A percentile compares a stretch with the other conserved stretches of the same genome.
phyloP scores from a whole-genome alignment of 176 grass and related monocot species.

The Juncus inflexus region DNA sequence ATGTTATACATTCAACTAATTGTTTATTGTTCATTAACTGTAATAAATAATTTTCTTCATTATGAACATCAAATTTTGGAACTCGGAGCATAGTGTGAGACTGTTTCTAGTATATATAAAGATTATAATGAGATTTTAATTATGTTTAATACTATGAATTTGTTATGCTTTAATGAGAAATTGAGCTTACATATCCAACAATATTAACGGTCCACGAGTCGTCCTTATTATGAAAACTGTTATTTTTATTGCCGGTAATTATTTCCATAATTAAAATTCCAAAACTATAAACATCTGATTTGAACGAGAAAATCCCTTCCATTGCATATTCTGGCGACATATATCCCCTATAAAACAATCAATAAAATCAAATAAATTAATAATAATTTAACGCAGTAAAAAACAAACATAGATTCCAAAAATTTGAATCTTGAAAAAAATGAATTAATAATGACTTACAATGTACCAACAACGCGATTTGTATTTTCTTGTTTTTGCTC shows the following conservation, averaged over 20 bases:
- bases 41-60: too few relatives aligned
- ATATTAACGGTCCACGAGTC: slow-evolving; percentile 40
- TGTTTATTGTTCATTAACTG: too few relatives aligned
- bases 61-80: too few relatives aligned
- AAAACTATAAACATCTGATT: slow-evolving; percentile 62
- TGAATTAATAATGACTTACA: slow-evolving; percentile 22
- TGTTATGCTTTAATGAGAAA: neutral
- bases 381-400: too few relatives aligned
- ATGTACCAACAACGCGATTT: slow-evolving; percentile 49
- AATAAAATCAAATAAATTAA: neutral
- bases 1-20: too few relatives aligned
- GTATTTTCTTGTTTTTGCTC: slow-evolving; percentile 55
- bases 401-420: too few relatives aligned
- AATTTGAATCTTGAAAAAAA: too few relatives aligned
- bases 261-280: slow-evolving; percentile 47
- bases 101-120: too few relatives aligned
- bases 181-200: slow-evolving; percentile 46
- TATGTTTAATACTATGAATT: neutral
- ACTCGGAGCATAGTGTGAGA: too few relatives aligned
- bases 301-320: slow-evolving; percentile 49
- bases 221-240: slow-evolving; percentile 25
- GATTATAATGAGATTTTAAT: neutral
- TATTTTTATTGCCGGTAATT: slow-evolving; percentile 47
- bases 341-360: slow-evolving; percentile 32
- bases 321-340: slow-evolving; percentile 68